These are phyloP conservation scores for Pythium chondricola DNA, from an alignment of 352 stramenopile species.

Conservation along the genomic window DNA sequence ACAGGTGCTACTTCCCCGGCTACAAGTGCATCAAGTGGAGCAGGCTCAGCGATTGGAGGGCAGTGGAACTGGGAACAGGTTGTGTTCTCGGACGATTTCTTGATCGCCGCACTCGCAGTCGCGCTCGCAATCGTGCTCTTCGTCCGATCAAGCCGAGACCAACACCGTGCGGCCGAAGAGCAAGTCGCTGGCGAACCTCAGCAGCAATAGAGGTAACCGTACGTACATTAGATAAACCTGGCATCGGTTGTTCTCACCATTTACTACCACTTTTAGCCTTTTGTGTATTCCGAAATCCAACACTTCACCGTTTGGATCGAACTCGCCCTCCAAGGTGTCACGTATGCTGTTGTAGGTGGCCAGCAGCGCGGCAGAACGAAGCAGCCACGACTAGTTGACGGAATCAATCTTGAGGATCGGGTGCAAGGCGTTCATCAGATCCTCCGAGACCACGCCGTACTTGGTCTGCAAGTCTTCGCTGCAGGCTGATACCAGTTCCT, in stretches of 20 bases:
- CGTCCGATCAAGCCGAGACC: slow-evolving; percentile 64
- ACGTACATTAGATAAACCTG: background rate
- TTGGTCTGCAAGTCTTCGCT: background rate
- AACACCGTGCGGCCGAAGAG: slow-evolving; percentile 10
- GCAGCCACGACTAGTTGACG: too few relatives aligned
- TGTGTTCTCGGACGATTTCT: slow-evolving; percentile 58
- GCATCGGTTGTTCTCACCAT: background rate
- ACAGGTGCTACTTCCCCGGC: background rate
- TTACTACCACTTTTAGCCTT: background rate
- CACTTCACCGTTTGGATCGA: too few relatives aligned
- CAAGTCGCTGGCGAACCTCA: background rate
- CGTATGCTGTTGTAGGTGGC: too few relatives aligned
- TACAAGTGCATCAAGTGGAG: background rate
- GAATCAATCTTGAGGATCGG: too few relatives aligned
- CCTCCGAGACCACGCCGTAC: background rate
- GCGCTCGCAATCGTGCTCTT: slow-evolving; percentile 66
- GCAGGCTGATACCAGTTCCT: too few relatives aligned
- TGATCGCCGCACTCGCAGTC: slow-evolving; percentile 55
- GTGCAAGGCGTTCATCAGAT: too few relatives aligned
- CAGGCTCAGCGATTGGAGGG: too few relatives aligned
- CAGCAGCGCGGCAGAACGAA: too few relatives aligned
- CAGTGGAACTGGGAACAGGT: slow-evolving; percentile 17
- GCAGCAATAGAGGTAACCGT: slow-evolving; percentile 12
- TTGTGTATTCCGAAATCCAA: background rate
- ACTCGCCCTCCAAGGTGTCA: too few relatives aligned